Percentiles rank a stretch among this genome's conserved stretches.
phyloP scores from a whole-genome alignment of 495 filamentous ascomycete species.

The Hypoxylon lienhwacheense region DNA sequence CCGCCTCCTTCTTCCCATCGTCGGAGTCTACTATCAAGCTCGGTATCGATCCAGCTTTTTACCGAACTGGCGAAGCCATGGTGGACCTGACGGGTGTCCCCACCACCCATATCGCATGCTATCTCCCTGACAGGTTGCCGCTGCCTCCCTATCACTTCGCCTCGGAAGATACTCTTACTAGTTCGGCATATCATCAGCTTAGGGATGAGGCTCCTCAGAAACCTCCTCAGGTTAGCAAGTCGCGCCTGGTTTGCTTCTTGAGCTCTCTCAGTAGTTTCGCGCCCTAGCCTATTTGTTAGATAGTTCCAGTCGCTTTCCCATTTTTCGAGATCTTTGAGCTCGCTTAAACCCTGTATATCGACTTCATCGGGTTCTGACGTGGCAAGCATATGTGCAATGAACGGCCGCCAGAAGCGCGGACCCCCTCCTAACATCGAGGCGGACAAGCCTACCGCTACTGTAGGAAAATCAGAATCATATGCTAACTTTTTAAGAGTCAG shows the following conservation, averaged over 20 bases:
- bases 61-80: neutral
- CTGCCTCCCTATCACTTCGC: neutral
- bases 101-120: neutral
- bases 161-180: neutral
- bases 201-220: neutral
- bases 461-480: neutral
- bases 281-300: neutral
- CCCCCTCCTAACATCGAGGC: conserved; percentile 5
- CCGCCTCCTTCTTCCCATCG: neutral
- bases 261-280: neutral
- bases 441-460: conserved; percentile 5
- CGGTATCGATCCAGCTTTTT: neutral
- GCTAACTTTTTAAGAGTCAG: neutral
- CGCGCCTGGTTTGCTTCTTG: neutral
- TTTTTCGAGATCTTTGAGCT: neutral
- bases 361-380: neutral
- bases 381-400: neutral
- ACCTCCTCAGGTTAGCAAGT: neutral
- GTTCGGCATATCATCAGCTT: neutral
- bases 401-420: neutral
- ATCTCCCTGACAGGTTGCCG: neutral
- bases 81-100: neutral
- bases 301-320: neutral
- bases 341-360: neutral
- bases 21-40: no score